Percentiles rank a stretch among this genome's conserved stretches.
Evolutionary conservation across 768 basidiomycete species (phyloP).

Genomic region (Coprinopsis marcescibilis): DNA sequence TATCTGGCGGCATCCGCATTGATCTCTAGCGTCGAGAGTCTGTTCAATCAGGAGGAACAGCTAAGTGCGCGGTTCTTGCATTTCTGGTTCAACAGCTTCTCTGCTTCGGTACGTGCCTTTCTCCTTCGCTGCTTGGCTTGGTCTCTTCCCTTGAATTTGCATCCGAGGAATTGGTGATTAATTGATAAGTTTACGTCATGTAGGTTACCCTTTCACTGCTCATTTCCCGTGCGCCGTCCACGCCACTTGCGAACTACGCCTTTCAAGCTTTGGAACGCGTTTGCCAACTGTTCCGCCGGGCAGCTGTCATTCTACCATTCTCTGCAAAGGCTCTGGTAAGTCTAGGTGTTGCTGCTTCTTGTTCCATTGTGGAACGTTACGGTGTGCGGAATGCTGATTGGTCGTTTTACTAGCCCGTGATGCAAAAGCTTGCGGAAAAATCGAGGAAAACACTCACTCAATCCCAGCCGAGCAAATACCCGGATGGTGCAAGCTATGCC

Average conservation of each 20-base stretch:
- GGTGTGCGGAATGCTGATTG: background rate
- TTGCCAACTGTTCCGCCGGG: conserved; percentile 50
- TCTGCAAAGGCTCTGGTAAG: conserved; percentile 55
- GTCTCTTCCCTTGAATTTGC: background rate
- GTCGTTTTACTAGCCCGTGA: conserved; percentile 36
- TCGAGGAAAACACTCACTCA: conserved; percentile 22
- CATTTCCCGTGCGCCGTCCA: conserved; percentile 55
- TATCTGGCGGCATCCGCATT: conserved; percentile 55
- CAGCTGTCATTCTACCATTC: conserved; percentile 53
- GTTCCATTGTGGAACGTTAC: background rate
- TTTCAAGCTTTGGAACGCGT: conserved; percentile 56
- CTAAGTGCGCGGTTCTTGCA: conserved; percentile 61
- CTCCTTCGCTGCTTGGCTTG: background rate
- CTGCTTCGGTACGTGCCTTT: conserved; percentile 51
- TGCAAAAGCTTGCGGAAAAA: conserved; percentile 51
- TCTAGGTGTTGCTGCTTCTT: conserved; percentile 9
- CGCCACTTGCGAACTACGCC: conserved; percentile 52
- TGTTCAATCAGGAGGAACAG: conserved; percentile 55
- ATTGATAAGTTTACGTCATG: background rate
- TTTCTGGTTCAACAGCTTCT: conserved; percentile 73
- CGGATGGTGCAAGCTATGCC: background rate
- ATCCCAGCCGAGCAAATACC: background rate
- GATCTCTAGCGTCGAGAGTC: conserved; percentile 48
- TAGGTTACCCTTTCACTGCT: conserved; percentile 63
- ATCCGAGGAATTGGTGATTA: background rate